Base-by-base conservation (phyloP, 2,329 filamentous ascomycete genomes). In the Metarhizium anisopliae region DNA sequence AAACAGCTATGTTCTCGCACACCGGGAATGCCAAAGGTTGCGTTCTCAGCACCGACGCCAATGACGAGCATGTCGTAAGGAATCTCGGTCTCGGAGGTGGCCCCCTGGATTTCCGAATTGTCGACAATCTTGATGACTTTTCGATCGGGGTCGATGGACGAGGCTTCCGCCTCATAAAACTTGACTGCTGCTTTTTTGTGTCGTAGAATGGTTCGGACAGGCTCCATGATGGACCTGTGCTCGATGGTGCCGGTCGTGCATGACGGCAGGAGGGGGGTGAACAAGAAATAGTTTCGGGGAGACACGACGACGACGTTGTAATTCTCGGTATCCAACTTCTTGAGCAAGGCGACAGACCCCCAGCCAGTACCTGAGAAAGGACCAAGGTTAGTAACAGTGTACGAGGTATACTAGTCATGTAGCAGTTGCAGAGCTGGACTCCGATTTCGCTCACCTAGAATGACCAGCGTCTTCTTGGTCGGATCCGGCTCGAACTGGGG, bases 211-310 rank as follows among this genome's bases (percentile, higher is more conserved):
- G 94, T 90, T 70, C 94, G 90, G 66, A 99, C 87, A 56, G 94
- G 94, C 78, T 99, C 94, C 94, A 99, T 99, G 75, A 99, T 99
- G 69, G 92, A 97, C 71, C 94, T 90, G 79, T 97, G 94, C 81
- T 99, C 94, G 73, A 99, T 94, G 65, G 90, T 88, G 67, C 94
- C 94, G 62, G 93, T 96, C 53, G 94, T 97, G 77, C 94, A 99
- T 69, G 93, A 97, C 62, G 94, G 94, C 59, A 99, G 84, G 58
- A 99, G 85, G 58, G 94, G 94, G 35, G 94, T 99, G 82, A 99
- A 99, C 64, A 99, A 87, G 85, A 99, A 99, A 83, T 96, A 99
- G 78, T 99, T 99, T 71, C 94, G 90, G 55, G 94, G 94, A 52
- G 94, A 97, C 72, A 99, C 90, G 71, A 99, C 91, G 69, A 97